Evolutionary conservation across 129 eudicot species (phyloP).

Genomic region (Mikania micrantha): DNA sequence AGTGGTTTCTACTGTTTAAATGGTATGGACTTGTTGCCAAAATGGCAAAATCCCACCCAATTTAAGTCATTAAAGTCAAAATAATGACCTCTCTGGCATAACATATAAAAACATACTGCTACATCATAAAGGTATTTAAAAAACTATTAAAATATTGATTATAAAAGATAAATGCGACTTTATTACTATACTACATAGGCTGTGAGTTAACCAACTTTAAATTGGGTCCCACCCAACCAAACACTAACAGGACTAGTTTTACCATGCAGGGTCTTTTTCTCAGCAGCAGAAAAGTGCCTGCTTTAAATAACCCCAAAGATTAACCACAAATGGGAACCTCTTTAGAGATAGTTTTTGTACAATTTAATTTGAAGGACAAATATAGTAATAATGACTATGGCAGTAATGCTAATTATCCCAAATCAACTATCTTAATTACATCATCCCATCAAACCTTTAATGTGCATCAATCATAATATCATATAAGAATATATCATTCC

Average conservation of each 20-base stretch:
- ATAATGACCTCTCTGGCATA: background rate
- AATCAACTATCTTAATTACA: background rate
- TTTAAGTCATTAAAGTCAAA: slow-evolving; percentile 12
- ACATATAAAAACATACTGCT: slow-evolving; percentile 21
- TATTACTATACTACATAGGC: slow-evolving; percentile 1
- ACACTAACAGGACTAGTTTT: slow-evolving; percentile 16
- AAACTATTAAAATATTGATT: background rate
- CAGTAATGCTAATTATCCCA: background rate
- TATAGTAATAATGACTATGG: background rate
- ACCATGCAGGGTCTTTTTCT: slow-evolving; percentile 18
- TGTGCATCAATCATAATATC: background rate
- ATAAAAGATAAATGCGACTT: slow-evolving; percentile 8
- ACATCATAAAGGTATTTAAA: background rate
- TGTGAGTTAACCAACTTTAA: slow-evolving; percentile 25
- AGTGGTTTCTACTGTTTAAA: background rate
- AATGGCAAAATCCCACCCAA: slow-evolving; percentile 20
- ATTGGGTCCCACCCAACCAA: slow-evolving; percentile 26
- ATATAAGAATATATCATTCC: background rate
- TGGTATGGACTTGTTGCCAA: slow-evolving; percentile 21
- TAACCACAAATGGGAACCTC: slow-evolving; percentile 18
- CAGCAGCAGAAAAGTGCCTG: slow-evolving; percentile 16
- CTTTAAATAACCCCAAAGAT: slow-evolving; percentile 19
- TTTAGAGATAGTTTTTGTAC: slow-evolving; percentile 5
- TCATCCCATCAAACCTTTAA: background rate
- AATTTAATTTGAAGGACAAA: background rate